Conservation (phyloP, 2,329 filamentous ascomycete genomes). For the Curvularia sp. region DNA sequence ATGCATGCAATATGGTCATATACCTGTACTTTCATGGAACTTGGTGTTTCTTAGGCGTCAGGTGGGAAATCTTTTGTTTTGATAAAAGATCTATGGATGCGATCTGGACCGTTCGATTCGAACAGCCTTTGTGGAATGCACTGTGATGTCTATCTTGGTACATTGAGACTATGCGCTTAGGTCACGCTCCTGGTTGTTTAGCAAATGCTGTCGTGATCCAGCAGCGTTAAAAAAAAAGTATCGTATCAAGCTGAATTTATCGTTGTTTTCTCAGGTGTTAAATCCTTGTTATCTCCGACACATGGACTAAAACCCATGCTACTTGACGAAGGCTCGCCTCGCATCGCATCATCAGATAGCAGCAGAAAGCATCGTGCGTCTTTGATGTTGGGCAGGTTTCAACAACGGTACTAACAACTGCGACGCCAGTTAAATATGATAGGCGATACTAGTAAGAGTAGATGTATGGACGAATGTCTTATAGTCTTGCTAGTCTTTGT, state of each 20-base stretch:
- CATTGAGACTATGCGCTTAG: not conserved
- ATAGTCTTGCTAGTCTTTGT: too few species aligned
- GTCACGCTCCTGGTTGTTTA: not conserved
- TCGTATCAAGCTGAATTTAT: not conserved
- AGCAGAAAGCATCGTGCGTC: not conserved
- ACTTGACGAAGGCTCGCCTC: not conserved
- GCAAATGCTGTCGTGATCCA: not conserved
- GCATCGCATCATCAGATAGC: not conserved
- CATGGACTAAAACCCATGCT: not conserved
- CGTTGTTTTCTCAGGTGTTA: not conserved
- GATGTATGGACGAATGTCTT: too few species aligned
- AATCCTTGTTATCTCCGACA: not conserved
- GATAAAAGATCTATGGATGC: constrained; percentile 28
- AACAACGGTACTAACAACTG: not conserved
- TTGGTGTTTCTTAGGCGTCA: constrained; percentile 41
- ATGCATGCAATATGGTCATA: constrained; percentile 39
- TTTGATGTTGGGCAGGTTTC: not conserved
- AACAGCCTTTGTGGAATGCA: not conserved
- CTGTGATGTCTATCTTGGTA: not conserved
- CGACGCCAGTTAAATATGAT: too few species aligned
- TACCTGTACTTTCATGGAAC: constrained; percentile 41
- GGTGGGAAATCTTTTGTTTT: constrained; percentile 22
- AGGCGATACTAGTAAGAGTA: too few species aligned
- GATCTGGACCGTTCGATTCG: constrained; percentile 18
- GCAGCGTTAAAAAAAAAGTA: constrained; percentile 1